Conservation (phyloP, 2,329 filamentous ascomycete genomes). For the Leptographium flavum region DNA sequence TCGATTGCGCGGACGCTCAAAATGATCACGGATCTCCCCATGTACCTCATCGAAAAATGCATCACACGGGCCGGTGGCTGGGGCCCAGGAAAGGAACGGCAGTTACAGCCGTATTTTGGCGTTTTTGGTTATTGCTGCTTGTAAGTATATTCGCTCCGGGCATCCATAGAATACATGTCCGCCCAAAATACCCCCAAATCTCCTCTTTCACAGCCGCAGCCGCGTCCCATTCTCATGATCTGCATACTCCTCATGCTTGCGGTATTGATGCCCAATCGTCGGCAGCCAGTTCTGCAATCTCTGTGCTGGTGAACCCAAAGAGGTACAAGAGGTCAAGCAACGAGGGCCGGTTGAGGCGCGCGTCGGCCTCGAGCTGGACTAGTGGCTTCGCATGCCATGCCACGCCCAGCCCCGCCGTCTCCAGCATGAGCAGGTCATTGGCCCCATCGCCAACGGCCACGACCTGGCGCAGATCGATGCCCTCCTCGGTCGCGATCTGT, state of each 20-base stretch:
- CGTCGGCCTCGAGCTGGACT: slow-evolving; percentile 64
- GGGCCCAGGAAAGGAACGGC: background rate
- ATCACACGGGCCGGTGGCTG: background rate
- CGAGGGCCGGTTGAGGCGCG: slow-evolving; percentile 55
- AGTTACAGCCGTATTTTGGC: too few species aligned
- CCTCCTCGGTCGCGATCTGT: slow-evolving; percentile 55
- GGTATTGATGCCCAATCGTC: background rate
- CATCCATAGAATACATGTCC: background rate
- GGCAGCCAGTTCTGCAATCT: slow-evolving; percentile 26
- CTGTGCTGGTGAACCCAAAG: slow-evolving; percentile 55
- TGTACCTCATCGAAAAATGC: background rate
- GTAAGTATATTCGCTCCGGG: too few species aligned
- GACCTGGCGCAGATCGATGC: slow-evolving; percentile 49
- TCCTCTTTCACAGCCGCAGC: too few species aligned
- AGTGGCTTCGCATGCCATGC: slow-evolving; percentile 76
- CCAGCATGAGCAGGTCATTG: slow-evolving; percentile 72
- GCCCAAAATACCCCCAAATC: too few species aligned
- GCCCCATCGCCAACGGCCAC: slow-evolving; percentile 70
- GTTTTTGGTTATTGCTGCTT: too few species aligned
- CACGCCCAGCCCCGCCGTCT: slow-evolving; percentile 58
- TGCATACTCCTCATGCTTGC: too few species aligned
- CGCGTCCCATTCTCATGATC: background rate
- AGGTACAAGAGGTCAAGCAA: slow-evolving; percentile 60
- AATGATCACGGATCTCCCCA: background rate
- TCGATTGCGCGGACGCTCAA: background rate